Percentiles rank a stretch among this genome's conserved stretches.
These are phyloP conservation scores for Trebouxia sp. DNA, from an alignment of 139 green algal species.

Conservation along the genomic window DNA sequence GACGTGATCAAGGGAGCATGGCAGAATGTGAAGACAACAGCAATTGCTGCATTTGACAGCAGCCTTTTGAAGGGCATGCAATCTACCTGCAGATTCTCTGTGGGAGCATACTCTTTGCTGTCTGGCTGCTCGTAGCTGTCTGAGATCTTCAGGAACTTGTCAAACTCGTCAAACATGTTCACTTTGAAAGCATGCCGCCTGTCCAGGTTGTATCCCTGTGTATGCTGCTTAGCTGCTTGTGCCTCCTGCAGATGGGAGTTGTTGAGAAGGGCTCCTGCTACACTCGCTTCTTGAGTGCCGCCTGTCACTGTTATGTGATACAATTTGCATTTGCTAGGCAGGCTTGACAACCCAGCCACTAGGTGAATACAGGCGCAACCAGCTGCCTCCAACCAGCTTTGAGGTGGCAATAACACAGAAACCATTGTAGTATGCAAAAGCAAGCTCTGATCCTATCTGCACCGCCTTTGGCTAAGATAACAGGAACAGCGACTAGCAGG, in stretches of 20 bases:
- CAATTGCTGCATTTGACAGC: neutral
- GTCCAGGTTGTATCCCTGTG: conserved; percentile 93
- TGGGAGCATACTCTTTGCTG: conserved; percentile 50
- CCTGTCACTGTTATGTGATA: neutral
- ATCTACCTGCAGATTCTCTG: conserved; percentile 20
- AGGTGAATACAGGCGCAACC: too few species aligned
- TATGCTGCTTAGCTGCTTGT: conserved; percentile 48
- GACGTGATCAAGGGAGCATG: too few species aligned
- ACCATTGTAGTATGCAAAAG: too few species aligned
- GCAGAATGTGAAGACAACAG: neutral
- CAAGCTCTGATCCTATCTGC: too few species aligned
- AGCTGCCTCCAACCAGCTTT: too few species aligned
- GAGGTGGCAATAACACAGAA: neutral
- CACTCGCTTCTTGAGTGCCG: neutral
- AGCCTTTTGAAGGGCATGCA: neutral
- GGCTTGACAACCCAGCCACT: neutral
- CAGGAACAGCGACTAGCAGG: too few species aligned
- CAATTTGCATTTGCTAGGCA: neutral
- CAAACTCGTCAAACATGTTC: conserved; percentile 94
- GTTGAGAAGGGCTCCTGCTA: conserved; percentile 23
- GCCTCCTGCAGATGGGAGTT: conserved; percentile 47
- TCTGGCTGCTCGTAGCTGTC: conserved; percentile 62
- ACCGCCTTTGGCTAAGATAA: too few species aligned
- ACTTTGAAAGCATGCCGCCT: conserved; percentile 95
- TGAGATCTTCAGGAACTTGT: conserved; percentile 67